phyloP scores from a whole-genome alignment of 1,284 basidiomycete species.

The Trichosporon inkin region DNA sequence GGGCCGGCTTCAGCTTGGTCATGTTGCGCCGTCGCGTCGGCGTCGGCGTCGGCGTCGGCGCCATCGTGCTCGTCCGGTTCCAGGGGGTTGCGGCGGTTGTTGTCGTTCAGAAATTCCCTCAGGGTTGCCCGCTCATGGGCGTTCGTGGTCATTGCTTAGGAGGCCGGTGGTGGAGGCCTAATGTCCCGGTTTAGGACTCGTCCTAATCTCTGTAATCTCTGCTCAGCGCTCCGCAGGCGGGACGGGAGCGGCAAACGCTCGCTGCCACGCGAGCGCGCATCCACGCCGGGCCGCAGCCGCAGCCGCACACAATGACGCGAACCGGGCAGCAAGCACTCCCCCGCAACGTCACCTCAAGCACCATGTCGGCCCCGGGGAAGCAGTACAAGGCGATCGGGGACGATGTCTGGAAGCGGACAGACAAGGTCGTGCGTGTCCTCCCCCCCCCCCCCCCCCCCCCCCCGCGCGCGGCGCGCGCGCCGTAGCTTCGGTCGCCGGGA shows the following conservation, averaged over 20 bases:
- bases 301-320: constrained; percentile 2
- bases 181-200: not conserved
- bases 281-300: not conserved
- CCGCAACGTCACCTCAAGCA: constrained; percentile 6
- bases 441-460: not conserved
- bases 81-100: too few relatives aligned
- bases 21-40: not conserved
- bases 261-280: not conserved
- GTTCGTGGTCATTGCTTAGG: not conserved
- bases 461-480: too few relatives aligned
- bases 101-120: not conserved
- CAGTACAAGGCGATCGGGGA: constrained; percentile 56
- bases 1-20: constrained; percentile 22
- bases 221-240: too few relatives aligned
- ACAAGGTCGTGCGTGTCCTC: constrained; percentile 72
- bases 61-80: not conserved
- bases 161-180: not conserved
- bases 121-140: too few relatives aligned
- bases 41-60: too few relatives aligned
- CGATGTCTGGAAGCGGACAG: constrained; percentile 86
- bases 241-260: too few relatives aligned
- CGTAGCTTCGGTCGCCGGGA: too few relatives aligned
- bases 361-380: constrained; percentile 29
- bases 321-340: not conserved
- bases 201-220: too few relatives aligned